phyloP scores from a whole-genome alignment of 257 asterid species.

The Solanum ossicruentum region DNA sequence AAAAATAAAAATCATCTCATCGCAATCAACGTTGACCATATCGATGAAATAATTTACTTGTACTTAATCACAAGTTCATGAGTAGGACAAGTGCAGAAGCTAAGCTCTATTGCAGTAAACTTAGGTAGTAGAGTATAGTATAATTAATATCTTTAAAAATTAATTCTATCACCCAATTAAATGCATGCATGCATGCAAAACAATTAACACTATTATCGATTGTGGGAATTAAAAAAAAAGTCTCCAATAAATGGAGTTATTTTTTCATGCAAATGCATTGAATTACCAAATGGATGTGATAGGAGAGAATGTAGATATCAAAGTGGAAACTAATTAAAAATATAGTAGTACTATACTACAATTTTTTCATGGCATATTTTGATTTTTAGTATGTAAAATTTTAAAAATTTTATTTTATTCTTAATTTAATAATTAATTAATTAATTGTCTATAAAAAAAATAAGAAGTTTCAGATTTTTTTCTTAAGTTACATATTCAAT shows the following conservation, averaged over 20 bases:
- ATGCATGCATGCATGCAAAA: not conserved
- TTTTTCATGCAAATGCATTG: not conserved
- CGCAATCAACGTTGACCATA: not conserved
- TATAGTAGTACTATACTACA: not conserved
- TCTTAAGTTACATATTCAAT: not conserved
- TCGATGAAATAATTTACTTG: not conserved
- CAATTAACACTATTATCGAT: not conserved
- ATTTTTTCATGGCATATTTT: not conserved
- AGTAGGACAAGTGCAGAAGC: not conserved
- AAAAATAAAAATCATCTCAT: not conserved
- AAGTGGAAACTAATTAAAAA: not conserved
- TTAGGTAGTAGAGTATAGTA: not conserved
- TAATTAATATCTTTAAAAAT: not conserved
- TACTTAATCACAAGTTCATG: not conserved
- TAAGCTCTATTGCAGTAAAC: not conserved
- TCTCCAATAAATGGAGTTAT: not conserved
- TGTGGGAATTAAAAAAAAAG: not conserved
- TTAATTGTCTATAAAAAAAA: not conserved
- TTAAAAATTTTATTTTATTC: not conserved
- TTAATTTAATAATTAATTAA: not conserved
- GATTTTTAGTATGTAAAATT: not conserved
- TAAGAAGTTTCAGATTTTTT: rapidly evolving
- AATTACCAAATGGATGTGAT: not conserved
- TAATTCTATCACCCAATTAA: not conserved
- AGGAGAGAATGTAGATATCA: conserved; percentile 2